phyloP scores from a whole-genome alignment of 495 filamentous ascomycete genomes.

The Hypoxylon fuscum region DNA sequence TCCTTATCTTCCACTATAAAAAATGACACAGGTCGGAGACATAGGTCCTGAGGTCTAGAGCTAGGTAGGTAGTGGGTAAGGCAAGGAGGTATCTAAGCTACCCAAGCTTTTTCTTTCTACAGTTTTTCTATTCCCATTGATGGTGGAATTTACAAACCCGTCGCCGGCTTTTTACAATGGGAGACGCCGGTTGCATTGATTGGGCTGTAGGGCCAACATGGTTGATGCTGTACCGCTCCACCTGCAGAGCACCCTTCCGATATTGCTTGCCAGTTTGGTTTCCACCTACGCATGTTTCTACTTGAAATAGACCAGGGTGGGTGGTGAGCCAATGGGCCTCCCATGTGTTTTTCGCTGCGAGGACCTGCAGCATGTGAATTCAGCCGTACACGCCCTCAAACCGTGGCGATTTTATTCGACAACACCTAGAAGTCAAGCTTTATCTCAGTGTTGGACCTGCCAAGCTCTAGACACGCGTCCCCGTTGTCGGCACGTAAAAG shows the following conservation, averaged over 20 bases:
- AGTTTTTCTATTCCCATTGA: conserved; percentile 26
- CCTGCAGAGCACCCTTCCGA: conserved; percentile 34
- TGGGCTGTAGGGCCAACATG: conserved; percentile 35
- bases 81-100: conserved; percentile 20
- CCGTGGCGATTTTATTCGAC: conserved; percentile 15
- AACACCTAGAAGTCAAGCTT: background rate
- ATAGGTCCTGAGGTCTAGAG: conserved; percentile 9
- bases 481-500: background rate
- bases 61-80: background rate
- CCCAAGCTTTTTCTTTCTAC: conserved; percentile 20
- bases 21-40: conserved; percentile 7
- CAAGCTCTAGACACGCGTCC: background rate
- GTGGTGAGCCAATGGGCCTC: conserved; percentile 14
- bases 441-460: background rate
- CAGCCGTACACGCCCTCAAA: conserved; percentile 29
- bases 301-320: conserved; percentile 10
- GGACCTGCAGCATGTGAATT: conserved; percentile 27
- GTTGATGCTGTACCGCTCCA: conserved; percentile 33
- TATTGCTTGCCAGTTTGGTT: conserved; percentile 31
- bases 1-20: conserved; percentile 19
- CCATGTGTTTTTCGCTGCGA: conserved; percentile 18
- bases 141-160: conserved; percentile 18
- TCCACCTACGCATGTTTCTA: background rate
- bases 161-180: conserved; percentile 29
- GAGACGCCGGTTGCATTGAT: conserved; percentile 23